Percentiles rank a stretch among this genome's conserved stretches.
These are phyloP conservation scores for Botrytis cinerea DNA, from an alignment of 2,329 filamentous ascomycete genomes.

Conservation along the genomic window DNA sequence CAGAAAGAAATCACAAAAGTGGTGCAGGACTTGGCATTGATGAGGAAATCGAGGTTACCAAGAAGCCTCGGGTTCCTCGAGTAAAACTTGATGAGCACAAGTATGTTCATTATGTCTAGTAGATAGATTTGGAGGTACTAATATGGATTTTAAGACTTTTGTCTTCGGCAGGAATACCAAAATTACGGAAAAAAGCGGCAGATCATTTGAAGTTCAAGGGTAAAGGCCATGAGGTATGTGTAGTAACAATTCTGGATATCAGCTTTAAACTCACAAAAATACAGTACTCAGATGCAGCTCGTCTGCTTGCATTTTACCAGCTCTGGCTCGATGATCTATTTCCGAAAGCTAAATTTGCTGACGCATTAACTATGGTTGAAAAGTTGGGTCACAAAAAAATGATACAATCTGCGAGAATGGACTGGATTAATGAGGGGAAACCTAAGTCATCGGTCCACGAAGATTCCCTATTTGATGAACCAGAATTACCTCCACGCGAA, in stretches of 20 bases:
- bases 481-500: conserved; percentile 35
- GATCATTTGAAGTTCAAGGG: conserved; percentile 78
- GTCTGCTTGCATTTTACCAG: conserved; percentile 87
- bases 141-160: conserved; percentile 63
- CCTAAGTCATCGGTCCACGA: conserved; percentile 46
- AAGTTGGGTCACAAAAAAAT: conserved; percentile 85
- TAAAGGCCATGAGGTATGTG: conserved; percentile 81
- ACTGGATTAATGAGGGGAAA: conserved; percentile 81
- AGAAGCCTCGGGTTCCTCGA: conserved; percentile 72
- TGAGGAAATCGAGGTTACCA: conserved; percentile 74
- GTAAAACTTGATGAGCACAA: conserved; percentile 85
- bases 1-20: conserved; percentile 46
- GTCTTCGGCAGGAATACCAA: conserved; percentile 80
- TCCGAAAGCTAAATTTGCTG: conserved; percentile 89
- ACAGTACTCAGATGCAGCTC: conserved; percentile 80
- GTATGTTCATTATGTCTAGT: conserved; percentile 46
- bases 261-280: conserved; percentile 25
- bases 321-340: conserved; percentile 96
- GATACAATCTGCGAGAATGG: conserved; percentile 71
- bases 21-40: conserved; percentile 72
- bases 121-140: conserved; percentile 24
- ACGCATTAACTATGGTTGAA: conserved; percentile 87
- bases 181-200: conserved; percentile 70
- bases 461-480: conserved; percentile 38
- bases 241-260: not conserved